Percentiles rank a stretch among this genome's conserved stretches.
Conservation (phyloP, 1,284 basidiomycete species). For the Hortiboletus rubellus region DNA sequence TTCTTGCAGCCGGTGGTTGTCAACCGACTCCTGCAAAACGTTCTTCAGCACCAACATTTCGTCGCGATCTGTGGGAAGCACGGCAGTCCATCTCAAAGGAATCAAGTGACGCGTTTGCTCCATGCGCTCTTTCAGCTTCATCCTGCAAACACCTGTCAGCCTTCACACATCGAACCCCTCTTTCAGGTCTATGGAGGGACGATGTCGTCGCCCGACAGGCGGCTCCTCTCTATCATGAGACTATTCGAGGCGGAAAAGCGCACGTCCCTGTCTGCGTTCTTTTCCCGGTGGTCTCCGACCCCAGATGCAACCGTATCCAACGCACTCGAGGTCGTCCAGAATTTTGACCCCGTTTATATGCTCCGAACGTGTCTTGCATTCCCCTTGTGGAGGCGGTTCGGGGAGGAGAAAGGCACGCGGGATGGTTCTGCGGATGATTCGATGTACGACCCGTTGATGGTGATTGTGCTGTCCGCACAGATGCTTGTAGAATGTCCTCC, state of each 20-base stretch:
- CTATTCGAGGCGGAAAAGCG: slow-evolving; percentile 77
- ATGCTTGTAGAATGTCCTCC: slow-evolving; percentile 59
- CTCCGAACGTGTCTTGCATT: slow-evolving; percentile 76
- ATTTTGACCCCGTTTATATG: slow-evolving; percentile 67
- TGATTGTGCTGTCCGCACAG: slow-evolving; percentile 67
- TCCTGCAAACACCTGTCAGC: slow-evolving; percentile 79
- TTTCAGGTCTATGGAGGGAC: slow-evolving; percentile 75
- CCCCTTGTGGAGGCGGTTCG: slow-evolving; percentile 57
- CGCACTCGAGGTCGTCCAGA: slow-evolving; percentile 65
- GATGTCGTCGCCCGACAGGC: slow-evolving; percentile 59
- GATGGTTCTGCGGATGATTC: slow-evolving; percentile 35
- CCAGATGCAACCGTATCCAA: slow-evolving; percentile 43
- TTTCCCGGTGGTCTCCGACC: slow-evolving; percentile 61
- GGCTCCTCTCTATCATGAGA: slow-evolving; percentile 71
- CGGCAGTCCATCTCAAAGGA: slow-evolving; percentile 34
- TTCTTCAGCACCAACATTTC: slow-evolving; percentile 63
- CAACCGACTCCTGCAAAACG: slow-evolving; percentile 63
- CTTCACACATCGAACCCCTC: slow-evolving; percentile 77
- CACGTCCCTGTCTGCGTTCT: slow-evolving; percentile 59
- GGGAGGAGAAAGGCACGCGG: slow-evolving; percentile 34
- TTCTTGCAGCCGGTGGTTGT: slow-evolving; percentile 52
- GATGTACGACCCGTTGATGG: slow-evolving; percentile 83
- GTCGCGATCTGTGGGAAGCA: slow-evolving; percentile 41
- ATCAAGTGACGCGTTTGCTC: slow-evolving; percentile 55
- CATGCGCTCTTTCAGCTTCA: slow-evolving; percentile 71